A percentile compares a stretch with the other conserved stretches of the same genome.
These are phyloP conservation scores for Zasmidium citrigriseum DNA, from an alignment of 2,329 filamentous ascomycete species.

Conservation along the genomic window DNA sequence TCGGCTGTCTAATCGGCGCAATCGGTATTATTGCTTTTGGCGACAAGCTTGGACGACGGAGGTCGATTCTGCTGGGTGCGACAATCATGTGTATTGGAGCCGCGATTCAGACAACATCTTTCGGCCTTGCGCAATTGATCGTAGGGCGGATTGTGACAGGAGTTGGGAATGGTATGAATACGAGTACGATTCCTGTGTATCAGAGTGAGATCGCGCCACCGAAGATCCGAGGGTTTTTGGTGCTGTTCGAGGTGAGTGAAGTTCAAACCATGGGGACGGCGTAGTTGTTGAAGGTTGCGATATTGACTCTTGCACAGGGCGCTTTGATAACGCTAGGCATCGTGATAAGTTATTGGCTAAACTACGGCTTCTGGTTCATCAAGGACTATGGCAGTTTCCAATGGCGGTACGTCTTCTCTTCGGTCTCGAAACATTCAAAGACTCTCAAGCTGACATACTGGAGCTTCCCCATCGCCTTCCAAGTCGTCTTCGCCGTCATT, in stretches of 20 bases:
- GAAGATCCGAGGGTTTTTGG: slow-evolving; percentile 88
- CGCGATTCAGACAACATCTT: slow-evolving; percentile 57
- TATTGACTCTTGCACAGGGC: slow-evolving; percentile 52
- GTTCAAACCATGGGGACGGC: too few relatives aligned
- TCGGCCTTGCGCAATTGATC: slow-evolving; percentile 48
- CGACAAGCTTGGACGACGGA: slow-evolving; percentile 59
- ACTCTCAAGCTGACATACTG: not conserved
- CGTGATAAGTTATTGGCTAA: slow-evolving; percentile 51
- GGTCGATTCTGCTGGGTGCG: slow-evolving; percentile 60
- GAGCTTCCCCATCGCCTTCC: slow-evolving; percentile 55
- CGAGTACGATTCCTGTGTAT: slow-evolving; percentile 46
- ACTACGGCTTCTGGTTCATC: slow-evolving; percentile 41
- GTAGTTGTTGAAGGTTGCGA: too few relatives aligned
- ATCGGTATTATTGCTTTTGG: slow-evolving; percentile 49
- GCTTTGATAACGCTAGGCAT: slow-evolving; percentile 63
- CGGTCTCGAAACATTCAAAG: not conserved
- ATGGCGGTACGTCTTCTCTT: slow-evolving; percentile 40
- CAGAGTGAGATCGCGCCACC: slow-evolving; percentile 70
- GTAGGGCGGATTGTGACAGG: slow-evolving; percentile 55
- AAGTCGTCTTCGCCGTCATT: slow-evolving; percentile 51
- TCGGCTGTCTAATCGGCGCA: slow-evolving; percentile 39
- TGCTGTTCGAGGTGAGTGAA: slow-evolving; percentile 72
- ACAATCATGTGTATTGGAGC: slow-evolving; percentile 61
- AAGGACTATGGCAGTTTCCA: slow-evolving; percentile 40
- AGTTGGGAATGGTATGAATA: slow-evolving; percentile 41